Evolutionary conservation across 768 basidiomycete genomes (phyloP), one percentile per base, ranked within the genome.

Genomic region (Podaxis sp.): DNA sequence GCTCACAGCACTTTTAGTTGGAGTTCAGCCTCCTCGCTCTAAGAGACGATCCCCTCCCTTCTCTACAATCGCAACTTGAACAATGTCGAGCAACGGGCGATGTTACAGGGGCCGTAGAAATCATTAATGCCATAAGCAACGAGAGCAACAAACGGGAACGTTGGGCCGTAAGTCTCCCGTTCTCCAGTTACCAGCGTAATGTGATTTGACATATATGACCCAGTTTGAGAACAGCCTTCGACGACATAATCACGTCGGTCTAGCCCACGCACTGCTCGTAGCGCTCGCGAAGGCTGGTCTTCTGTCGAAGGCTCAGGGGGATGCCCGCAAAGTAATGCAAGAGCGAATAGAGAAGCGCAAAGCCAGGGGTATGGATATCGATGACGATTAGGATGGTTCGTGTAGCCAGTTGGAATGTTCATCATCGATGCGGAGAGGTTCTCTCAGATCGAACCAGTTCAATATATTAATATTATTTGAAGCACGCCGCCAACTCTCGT

Each of bases 11-110:
- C 48, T 44, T 40, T 37, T 64, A 96, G 94, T 81, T 96, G 58
- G 93, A 96, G 72, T 98, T 98, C 79, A 95, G 90, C 74, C 84
- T 98, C 38, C 85, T 97, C 38, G 94, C 93, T 5, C 78, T 99
- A 49, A 88, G 90, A 59, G 87, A 90, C 48, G 91, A 94, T 71
- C 90, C 93, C 33, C 67, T 97, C 26, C 91, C 91, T 12, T 69
- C 74, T 4, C 81, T 98, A 24, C 83, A 87, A 71, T 70, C 78
- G 24, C 85, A 88, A 55, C 73, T 95, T 24, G 74, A 80, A 56
- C 76, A 74, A 65, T 75, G 75, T 56, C 87, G 82, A 70, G 72
- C 69, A 64, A 72, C 76, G 60, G 75, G 81, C 64, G 67, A 81
- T 68, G 71, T 73, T 20, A 67, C 75, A 11, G 77, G 78, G 64